A percentile compares a stretch with the other conserved stretches of the same genome.
Conservation (phyloP, 2,329 filamentous ascomycete species). For the Fonsecaea pugnacius region DNA sequence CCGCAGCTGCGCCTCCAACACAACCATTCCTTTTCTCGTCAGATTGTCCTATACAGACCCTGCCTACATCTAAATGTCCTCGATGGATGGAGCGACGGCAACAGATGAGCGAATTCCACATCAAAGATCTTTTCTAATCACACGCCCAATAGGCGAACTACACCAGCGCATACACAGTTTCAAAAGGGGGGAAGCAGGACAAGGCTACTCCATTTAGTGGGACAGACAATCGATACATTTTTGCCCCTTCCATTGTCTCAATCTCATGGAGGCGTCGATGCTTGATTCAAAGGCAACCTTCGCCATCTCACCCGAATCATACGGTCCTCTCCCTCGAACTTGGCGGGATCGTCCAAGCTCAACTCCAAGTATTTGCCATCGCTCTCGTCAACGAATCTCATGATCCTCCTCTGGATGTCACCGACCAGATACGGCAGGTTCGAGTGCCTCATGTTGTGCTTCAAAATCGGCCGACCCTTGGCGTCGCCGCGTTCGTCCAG, state of each 20-base stretch:
- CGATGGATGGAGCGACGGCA: not conserved
- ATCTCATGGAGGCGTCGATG: conserved; percentile 7
- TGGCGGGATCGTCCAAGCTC: conserved; percentile 8
- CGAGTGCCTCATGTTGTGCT: conserved; percentile 6
- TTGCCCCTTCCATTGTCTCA: not conserved
- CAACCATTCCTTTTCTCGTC: not conserved
- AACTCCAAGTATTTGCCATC: conserved; percentile 10
- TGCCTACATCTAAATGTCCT: not conserved
- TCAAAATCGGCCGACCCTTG: conserved; percentile 5
- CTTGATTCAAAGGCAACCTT: conserved; percentile 6
- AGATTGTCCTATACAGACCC: not conserved
- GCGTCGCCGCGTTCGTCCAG: conserved; percentile 10
- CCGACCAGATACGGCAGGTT: conserved; percentile 9
- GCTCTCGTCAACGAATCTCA: conserved; percentile 3
- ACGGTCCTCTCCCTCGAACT: conserved; percentile 3
- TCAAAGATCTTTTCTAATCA: not conserved
- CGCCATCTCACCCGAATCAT: conserved; percentile 9
- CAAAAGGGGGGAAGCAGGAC: not conserved
- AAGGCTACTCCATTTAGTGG: not conserved
- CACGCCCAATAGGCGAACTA: no score
- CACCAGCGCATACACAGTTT: no score
- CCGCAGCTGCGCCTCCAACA: not conserved
- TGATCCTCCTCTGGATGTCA: conserved; percentile 7
- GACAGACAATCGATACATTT: not conserved
- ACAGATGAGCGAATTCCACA: not conserved